Percentiles rank a stretch among this genome's conserved stretches.
These are phyloP conservation scores for Rhizopus delemar DNA, from an alignment of 371 early-diverging fungal species.

Conservation along the genomic window DNA sequence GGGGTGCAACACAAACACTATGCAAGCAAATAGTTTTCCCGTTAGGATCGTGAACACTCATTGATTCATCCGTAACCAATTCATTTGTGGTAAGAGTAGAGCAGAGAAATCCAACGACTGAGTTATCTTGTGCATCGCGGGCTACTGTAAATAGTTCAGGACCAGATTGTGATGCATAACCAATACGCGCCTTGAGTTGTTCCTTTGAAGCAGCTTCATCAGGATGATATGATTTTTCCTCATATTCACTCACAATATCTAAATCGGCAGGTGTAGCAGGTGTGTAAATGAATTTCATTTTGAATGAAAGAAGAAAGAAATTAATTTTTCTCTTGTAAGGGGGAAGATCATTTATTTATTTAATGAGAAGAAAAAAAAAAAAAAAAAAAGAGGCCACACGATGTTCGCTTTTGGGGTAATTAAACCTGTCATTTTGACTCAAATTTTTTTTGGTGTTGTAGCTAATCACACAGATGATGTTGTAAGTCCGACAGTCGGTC, in stretches of 20 bases:
- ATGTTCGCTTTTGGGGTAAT: too few relatives aligned
- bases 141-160: conserved; percentile 65
- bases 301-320: conserved; percentile 1
- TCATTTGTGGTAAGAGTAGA: conserved; percentile 50
- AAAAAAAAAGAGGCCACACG: too few relatives aligned
- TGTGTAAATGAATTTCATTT: conserved; percentile 15
- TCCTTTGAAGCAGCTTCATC: conserved; percentile 69
- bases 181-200: conserved; percentile 55
- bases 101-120: conserved; percentile 62
- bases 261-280: conserved; percentile 35
- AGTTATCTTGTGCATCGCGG: conserved; percentile 13
- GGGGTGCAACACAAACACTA: conserved; percentile 64
- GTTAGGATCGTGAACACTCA: conserved; percentile 60
- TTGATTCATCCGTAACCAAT: conserved; percentile 66
- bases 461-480: too few relatives aligned
- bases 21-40: conserved; percentile 70
- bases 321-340: too few relatives aligned
- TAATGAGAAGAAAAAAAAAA: too few relatives aligned
- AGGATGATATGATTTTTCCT: conserved; percentile 54
- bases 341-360: too few relatives aligned
- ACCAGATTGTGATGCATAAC: conserved; percentile 36
- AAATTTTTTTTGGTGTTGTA: too few relatives aligned
- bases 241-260: conserved; percentile 35
- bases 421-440: too few relatives aligned
- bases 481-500: too few relatives aligned